Base-by-base conservation (phyloP, 2,329 filamentous ascomycete genomes). In the Clonostachys rosea region DNA sequence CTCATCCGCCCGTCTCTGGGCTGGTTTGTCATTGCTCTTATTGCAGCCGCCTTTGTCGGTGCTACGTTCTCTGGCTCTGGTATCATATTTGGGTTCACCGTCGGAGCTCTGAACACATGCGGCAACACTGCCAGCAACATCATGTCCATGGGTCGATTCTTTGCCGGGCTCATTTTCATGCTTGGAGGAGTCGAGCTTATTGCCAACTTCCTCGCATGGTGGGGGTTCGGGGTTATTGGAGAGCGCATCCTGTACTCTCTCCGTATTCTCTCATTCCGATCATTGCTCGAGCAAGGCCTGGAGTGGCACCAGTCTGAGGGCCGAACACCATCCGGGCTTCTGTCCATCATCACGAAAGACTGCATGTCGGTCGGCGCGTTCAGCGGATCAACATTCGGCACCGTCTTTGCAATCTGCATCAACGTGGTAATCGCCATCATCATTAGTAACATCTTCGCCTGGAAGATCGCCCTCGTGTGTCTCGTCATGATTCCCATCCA, bases 391-490 rank as follows among this genome's bases (percentile, higher is more conserved):
- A 84, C 87, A 39, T 73, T 89, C 47, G 85, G 86, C 6, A 86
- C 83, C 0, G 66, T 87, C 17, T 80, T 89, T 48, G 83, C 84
- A 0, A 84, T 87, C 18, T 54, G 77, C 4, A 75, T 89, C 51
- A 89, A 87, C 61, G 79, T 89, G 30, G 52, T 89, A 13, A 80
- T 78, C 1, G 84, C 83, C 2, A 82, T 89, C 47, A 78, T 86
- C 34, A 59, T 90, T 10, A 81, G 85, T 0, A 84, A 87, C 51
- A 79, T 89, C 41, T 72, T 91, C 42, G 84, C 84, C 4, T 91
- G 87, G 87, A 86, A 81, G 57, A 88, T 91, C 50, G 86, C 86
- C 1, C 66, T 91, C 13, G 86, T 91, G 5, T 85, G 84, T 47
- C 70, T 91, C 6, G 76, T 85, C 1, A 73, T 81, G 9, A 80